Percentiles rank a stretch among this genome's conserved stretches.
These are phyloP conservation scores for Diversispora eburnea DNA, from an alignment of 192 early-diverging fungal species.

Conservation along the genomic window DNA sequence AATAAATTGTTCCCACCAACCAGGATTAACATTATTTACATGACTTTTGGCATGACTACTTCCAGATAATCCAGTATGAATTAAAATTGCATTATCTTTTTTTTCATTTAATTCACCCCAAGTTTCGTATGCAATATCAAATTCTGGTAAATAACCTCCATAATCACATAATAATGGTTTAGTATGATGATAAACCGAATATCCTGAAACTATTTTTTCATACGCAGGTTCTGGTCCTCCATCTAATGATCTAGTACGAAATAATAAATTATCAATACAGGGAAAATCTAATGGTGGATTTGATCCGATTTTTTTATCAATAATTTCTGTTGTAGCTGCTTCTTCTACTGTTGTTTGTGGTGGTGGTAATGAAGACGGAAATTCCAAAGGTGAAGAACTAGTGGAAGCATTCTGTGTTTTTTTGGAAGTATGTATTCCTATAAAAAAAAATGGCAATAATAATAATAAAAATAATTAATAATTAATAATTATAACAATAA, in stretches of 20 bases:
- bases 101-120: slow-evolving; percentile 88
- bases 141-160: slow-evolving; percentile 72
- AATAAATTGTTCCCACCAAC: slow-evolving; percentile 99
- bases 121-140: slow-evolving; percentile 92
- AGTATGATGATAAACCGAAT: slow-evolving; percentile 59
- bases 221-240: slow-evolving; percentile 80
- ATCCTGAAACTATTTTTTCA: slow-evolving; percentile 76
- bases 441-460: background rate
- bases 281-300: slow-evolving; percentile 72
- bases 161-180: slow-evolving; percentile 74
- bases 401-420: background rate
- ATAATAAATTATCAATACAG: slow-evolving; percentile 65
- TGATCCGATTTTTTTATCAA: slow-evolving; percentile 28
- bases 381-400: background rate
- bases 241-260: slow-evolving; percentile 58
- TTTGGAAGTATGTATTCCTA: background rate
- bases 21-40: slow-evolving; percentile 65
- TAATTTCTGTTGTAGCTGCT: background rate
- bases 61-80: slow-evolving; percentile 93
- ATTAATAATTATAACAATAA: background rate
- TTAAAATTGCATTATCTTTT: slow-evolving; percentile 81
- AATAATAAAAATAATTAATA: background rate
- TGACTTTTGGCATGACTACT: slow-evolving; percentile 91
- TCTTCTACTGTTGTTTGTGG: background rate
- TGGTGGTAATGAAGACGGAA: background rate